Evolutionary conservation across 2,329 filamentous ascomycete species (phyloP), one percentile per base, ranked within the genome.

Genomic region (Diaporthe longicolla): DNA sequence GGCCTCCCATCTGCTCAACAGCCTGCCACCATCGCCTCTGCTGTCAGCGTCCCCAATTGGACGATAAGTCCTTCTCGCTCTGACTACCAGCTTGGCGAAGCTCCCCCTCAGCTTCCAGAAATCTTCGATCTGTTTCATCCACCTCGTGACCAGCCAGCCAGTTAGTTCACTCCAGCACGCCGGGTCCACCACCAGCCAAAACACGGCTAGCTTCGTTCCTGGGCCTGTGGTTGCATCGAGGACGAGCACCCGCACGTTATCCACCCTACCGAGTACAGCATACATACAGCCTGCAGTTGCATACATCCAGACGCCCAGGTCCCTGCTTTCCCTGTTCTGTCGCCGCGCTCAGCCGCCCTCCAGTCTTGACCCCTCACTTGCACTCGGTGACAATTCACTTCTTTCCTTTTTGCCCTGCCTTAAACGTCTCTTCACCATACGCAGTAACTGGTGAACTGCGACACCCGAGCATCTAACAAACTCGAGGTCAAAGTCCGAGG

Each of bases 61-160:
- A n/a, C 48, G 48, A 68, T 54, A 54, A 54, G 32, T 37, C 13
- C 45, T 40, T 8, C 32, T 54, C 17, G 3, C 45, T 50, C n/a
- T 17, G 13, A 19, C 45, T 26, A 66, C 43, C 43, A 54, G 26
- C 63, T 54, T 68, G 63, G 63, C 63, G 37, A 40, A 24, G 48
- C 21, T 43, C 40, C 21, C 61, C 32, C 21, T 50, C 63, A 68
- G 63, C 63, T 68, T 68, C 63, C 63, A 68, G 63, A 68, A 68
- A 40, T 68, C 13, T 68, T 68, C 48, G 48, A 68, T 50, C 48
- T 35, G 63, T 68, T 68, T 68, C 63, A 68, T n/a, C 63, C 45
- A 40, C n/a, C 63, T 68, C 63, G 63, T 68, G 63, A 68, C 48
- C 48, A 52, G 63, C 29, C 61, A 63, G 59, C 45, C 63, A 43